Evolutionary conservation across 2,329 filamentous ascomycete genomes (phyloP).

Genomic region (Aspergillus sp.): DNA sequence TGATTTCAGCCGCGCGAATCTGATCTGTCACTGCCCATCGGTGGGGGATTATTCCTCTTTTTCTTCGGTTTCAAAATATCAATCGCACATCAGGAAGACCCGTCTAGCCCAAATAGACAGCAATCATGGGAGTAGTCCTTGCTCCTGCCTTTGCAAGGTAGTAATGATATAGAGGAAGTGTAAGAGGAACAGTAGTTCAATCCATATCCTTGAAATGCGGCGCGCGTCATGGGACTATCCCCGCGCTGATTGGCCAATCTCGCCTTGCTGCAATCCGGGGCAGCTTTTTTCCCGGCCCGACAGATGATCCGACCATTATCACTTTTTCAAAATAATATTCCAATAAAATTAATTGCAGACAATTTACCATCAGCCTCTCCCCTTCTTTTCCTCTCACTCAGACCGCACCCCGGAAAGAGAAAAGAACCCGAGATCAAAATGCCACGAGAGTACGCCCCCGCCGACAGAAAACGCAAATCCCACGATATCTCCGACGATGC

Average conservation of each 20-base stretch:
- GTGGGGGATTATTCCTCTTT: too few relatives aligned
- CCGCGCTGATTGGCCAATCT: constrained; percentile 28
- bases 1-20: constrained; percentile 1
- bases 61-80: neutral
- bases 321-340: neutral
- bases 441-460: constrained; percentile 19
- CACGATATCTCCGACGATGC: constrained; percentile 29
- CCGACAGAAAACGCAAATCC: constrained; percentile 32
- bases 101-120: too few relatives aligned
- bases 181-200: neutral
- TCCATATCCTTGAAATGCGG: neutral
- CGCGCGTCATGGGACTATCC: constrained; percentile 15
- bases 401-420: too few relatives aligned
- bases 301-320: constrained; percentile 27
- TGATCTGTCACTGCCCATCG: neutral
- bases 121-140: too few relatives aligned
- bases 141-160: too few relatives aligned
- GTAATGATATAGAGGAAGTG: too few relatives aligned
- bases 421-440: neutral
- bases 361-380: neutral
- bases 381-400: neutral
- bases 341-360: neutral
- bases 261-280: constrained; percentile 17
- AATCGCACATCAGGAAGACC: neutral
- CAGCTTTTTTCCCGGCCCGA: constrained; percentile 28